Evolutionary conservation across 148 eudicot genomes (phyloP).

Genomic region (Rhododendron vialii): DNA sequence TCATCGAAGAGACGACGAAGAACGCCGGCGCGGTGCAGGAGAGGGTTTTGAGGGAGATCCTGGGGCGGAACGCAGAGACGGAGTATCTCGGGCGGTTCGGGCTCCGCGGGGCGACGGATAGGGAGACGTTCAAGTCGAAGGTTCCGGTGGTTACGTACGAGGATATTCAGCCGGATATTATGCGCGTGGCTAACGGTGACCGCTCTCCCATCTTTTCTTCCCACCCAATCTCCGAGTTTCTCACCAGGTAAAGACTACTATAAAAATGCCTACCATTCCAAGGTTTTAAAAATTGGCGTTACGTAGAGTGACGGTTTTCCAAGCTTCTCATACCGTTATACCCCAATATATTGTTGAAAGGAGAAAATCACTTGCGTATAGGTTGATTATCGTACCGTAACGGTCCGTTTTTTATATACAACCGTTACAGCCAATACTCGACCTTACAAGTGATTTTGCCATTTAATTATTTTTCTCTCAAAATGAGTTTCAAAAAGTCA

Average conservation of each 20-base stretch:
- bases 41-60: slow-evolving; percentile 20
- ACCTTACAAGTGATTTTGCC: too few species aligned
- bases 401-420: too few species aligned
- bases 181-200: slow-evolving; percentile 22
- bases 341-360: too few species aligned
- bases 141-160: slow-evolving; percentile 19
- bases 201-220: slow-evolving; percentile 24
- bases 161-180: slow-evolving; percentile 17
- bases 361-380: too few species aligned
- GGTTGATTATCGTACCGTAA: too few species aligned
- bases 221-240: slow-evolving; percentile 27
- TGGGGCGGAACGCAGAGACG: slow-evolving; percentile 13
- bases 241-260: slow-evolving; percentile 18
- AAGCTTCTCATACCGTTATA: too few species aligned
- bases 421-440: too few species aligned
- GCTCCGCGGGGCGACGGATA: slow-evolving; percentile 10
- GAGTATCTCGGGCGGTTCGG: slow-evolving; percentile 17
- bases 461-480: too few species aligned
- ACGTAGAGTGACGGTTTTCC: too few species aligned
- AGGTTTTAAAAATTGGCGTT: too few species aligned
- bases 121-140: slow-evolving; percentile 20
- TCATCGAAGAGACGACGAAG: slow-evolving; percentile 19
- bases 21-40: slow-evolving; percentile 13
- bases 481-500: too few species aligned
- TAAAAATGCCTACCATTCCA: too few species aligned